Evolutionary conservation across 2,329 filamentous ascomycete genomes (phyloP), one percentile per base, ranked within the genome.

Genomic region (Parascedosporium putredinis): DNA sequence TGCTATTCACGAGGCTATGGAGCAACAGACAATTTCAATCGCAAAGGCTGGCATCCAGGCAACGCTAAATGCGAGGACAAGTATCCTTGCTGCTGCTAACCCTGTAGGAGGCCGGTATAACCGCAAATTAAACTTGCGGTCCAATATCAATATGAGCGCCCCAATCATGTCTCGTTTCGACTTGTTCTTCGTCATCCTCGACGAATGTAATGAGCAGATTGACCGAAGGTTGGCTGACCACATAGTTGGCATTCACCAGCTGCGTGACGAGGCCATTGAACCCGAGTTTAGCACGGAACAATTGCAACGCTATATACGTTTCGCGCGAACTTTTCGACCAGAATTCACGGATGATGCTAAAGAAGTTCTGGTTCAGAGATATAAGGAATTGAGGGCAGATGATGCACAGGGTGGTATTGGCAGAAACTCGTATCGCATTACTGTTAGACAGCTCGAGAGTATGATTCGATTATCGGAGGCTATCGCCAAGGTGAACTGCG

Each of bases 91-190:
- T 1, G 93, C 93, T 5, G 93, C 93, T 25, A 98, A 98, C 66
- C 93, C 93, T 0, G 88, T 98, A 4, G 88, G 88, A 24, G 93
- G 93, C 10, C 82, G 93, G n/a, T 95, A 98, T 69, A 95, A 98
- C 70, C 86, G 91, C 60, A 98, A 97, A 72, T 84, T 86, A 0
- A 95, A 93, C 0, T 78, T 98, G 5, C 81, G 93, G 47, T 82
- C 88, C 55, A 98, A 98, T 66, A 91, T 98, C 69, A 97, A 97
- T 71, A 96, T 98, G 87, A 91, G 85, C 23, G 93, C 93, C 2
- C 93, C 93, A 52, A 98, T 98, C 72, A 98, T 98, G 93, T 95
- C 88, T 49, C 87, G 93, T 74, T 98, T 98, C 67, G 93, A 98
- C 72, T 75, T 98, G 8, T 98, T 98, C 76, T 98, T 98, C 62